A percentile compares a stretch with the other conserved stretches of the same genome.
phyloP scores from a whole-genome alignment of 176 grass and related monocot genomes.

The Aegilops longissima region DNA sequence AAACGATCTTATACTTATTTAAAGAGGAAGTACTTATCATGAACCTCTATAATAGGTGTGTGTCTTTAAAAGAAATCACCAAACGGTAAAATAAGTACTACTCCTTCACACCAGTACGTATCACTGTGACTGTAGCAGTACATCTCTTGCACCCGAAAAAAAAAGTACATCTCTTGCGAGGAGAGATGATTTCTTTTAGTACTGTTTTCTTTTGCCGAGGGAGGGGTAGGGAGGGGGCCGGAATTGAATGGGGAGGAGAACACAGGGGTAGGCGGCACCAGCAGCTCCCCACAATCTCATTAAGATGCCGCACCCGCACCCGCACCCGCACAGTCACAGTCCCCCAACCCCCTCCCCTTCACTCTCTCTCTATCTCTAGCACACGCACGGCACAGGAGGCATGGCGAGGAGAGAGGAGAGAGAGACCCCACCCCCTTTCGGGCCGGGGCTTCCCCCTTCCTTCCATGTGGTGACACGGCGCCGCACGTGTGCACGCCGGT shows the following conservation, averaged over 20 bases:
- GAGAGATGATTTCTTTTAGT: too few relatives aligned
- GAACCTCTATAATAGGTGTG: too few relatives aligned
- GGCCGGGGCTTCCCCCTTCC: slow-evolving; percentile 33
- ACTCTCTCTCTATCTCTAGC: background rate
- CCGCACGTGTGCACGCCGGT: slow-evolving; percentile 78
- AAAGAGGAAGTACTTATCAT: too few relatives aligned
- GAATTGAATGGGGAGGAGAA: slow-evolving; percentile 44
- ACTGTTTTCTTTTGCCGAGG: too few relatives aligned
- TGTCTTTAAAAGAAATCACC: background rate
- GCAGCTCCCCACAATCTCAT: slow-evolving; percentile 41
- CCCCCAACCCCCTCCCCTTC: background rate
- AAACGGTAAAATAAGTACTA: background rate
- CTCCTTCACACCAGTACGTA: background rate
- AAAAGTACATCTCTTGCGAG: too few relatives aligned
- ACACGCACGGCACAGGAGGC: background rate
- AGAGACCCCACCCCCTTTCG: background rate
- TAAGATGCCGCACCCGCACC: slow-evolving; percentile 41
- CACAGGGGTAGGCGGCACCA: slow-evolving; percentile 35
- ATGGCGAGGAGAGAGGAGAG: background rate
- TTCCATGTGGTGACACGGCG: slow-evolving; percentile 69
- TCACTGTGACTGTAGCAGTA: background rate
- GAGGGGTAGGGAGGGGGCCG: background rate
- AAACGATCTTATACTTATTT: too few relatives aligned
- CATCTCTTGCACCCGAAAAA: background rate
- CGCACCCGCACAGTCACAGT: slow-evolving; percentile 24